Conservation (phyloP, 1,284 basidiomycete species). For the Ceratobasidium sp. region DNA sequence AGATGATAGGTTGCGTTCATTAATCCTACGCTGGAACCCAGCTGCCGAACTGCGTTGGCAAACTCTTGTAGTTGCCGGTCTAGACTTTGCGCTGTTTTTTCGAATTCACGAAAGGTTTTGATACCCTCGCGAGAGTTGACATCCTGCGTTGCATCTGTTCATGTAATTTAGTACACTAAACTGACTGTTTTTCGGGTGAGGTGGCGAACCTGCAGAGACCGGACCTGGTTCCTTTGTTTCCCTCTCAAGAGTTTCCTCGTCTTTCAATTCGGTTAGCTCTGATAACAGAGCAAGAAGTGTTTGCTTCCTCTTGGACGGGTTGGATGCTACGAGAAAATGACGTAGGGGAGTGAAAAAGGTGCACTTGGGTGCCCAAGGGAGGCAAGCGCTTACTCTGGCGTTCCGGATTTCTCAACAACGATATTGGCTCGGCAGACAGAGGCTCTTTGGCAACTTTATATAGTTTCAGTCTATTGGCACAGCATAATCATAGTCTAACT, state of each 20-base stretch:
- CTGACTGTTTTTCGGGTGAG: background rate
- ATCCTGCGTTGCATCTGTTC: constrained; percentile 3
- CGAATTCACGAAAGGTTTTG: constrained; percentile 10
- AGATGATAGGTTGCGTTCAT: constrained; percentile 40
- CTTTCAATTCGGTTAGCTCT: constrained; percentile 15
- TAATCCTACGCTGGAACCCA: constrained; percentile 41
- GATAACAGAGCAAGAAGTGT: constrained; percentile 28
- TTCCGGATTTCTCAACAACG: constrained; percentile 6
- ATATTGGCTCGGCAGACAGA: constrained; percentile 16
- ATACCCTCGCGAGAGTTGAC: constrained; percentile 22
- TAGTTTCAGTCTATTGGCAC: background rate
- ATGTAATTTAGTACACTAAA: background rate
- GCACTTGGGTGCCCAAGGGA: background rate
- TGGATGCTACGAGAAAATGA: background rate
- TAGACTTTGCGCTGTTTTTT: background rate
- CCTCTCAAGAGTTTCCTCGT: constrained; percentile 12
- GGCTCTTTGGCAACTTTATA: constrained; percentile 11
- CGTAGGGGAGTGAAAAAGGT: background rate
- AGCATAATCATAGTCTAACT: background rate
- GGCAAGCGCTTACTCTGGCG: constrained; percentile 26
- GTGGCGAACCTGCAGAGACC: constrained; percentile 6
- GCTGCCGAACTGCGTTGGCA: constrained; percentile 40
- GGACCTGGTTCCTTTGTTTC: constrained; percentile 18
- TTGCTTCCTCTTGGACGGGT: constrained; percentile 29
- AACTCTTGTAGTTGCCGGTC: constrained; percentile 41